Percentiles rank a stretch among this genome's conserved stretches.
Conservation (phyloP, 139 green algal species). For the Dunaliella sp. region DNA sequence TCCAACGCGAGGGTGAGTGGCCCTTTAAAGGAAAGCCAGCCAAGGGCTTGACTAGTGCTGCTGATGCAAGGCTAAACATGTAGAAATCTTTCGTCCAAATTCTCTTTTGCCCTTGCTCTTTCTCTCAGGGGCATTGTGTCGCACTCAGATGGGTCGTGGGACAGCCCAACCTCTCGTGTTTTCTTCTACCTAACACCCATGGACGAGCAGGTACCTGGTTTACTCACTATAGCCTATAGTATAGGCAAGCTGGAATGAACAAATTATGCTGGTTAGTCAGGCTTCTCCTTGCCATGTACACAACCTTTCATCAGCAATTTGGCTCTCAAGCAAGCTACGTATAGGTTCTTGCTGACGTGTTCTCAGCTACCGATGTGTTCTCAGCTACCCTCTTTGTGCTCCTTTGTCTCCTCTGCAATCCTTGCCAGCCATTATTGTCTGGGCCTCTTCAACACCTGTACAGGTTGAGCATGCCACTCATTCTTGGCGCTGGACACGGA, state of each 20-base stretch:
- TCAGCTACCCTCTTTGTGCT: background rate
- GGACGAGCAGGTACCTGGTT: slow-evolving; percentile 26
- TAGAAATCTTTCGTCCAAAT: background rate
- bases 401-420: background rate
- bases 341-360: background rate
- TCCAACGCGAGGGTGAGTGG: too few relatives aligned
- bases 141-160: slow-evolving; percentile 39
- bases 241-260: too few relatives aligned
- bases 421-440: too few relatives aligned
- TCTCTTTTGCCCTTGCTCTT: background rate
- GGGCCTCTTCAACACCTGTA: too few relatives aligned
- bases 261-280: too few relatives aligned
- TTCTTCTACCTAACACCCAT: slow-evolving; percentile 54
- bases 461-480: background rate
- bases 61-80: too few relatives aligned
- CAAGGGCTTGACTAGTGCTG: too few relatives aligned
- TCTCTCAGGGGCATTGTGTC: slow-evolving; percentile 47
- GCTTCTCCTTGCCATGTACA: too few relatives aligned
- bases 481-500: too few relatives aligned
- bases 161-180: slow-evolving; percentile 37
- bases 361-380: background rate
- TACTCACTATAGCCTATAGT: too few relatives aligned
- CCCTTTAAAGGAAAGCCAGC: too few relatives aligned
- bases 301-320: too few relatives aligned
- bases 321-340: background rate